Evolutionary conservation across 2,329 filamentous ascomycete species (phyloP), one percentile per base, ranked within the genome.

Genomic region (Colletotrichum filicis): DNA sequence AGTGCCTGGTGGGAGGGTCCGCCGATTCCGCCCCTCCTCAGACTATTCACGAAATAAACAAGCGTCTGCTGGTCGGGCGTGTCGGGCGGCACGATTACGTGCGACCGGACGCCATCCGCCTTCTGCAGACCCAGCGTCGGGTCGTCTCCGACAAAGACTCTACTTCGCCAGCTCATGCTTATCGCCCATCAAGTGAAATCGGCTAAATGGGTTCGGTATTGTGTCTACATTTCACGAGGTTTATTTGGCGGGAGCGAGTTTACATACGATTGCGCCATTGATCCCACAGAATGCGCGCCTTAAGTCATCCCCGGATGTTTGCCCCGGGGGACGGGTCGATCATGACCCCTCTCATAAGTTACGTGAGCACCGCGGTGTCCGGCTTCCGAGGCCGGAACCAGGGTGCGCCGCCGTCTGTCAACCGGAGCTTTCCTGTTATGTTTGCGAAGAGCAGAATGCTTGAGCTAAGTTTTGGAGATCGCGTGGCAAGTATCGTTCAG

Each of bases 71-170:
- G 0, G 42, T 70, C 62, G 62, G 61, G 3, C 22, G 42, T 9
- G 52, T 61, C 35, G 49, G 57, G 19, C 56, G 57, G 28, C 32
- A 8, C 1, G 14, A 68, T 68, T 22, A 24, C 65, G 69, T 71
- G 65, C 37, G 42, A 24, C 57, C 69, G 69, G 69, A 28, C 28
- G 1, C 4, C 9, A 4, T 26, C 69, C 69, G 69, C 60, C 16
- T 3, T 1, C 14, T 19, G 65, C 52, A 65, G 69, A 46, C 12
- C 56, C 16, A 14, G 42, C 52, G 65, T 72, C 69, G 69, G 69
- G n/a, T 28, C 19, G 22, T 42, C 12, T 8, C 69, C 69, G 69
- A 71, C 59, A 19, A 14, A 19, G 30, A 5, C 57, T 46, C 4
- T n/a, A n/a, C 16, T 52, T 53, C 57, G 37, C 42, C 12, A 30